Evolutionary conservation across 176 grass and related monocot genomes (phyloP), one percentile per base, ranked within the genome.

Genomic region (Carex scoparia): DNA sequence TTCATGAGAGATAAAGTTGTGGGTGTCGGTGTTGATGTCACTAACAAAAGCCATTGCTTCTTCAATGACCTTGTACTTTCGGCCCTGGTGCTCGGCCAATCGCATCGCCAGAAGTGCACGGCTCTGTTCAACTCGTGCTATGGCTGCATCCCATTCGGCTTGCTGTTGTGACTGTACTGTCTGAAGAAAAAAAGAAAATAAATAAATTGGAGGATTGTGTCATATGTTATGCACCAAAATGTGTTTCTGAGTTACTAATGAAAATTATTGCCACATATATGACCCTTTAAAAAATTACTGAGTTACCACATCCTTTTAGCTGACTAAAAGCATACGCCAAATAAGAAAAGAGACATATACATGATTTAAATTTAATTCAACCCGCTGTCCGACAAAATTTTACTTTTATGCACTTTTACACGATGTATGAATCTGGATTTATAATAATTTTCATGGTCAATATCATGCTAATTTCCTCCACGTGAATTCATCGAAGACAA

Each of bases 121-220:
- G 68, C 88, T 97, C 84, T 97, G 92, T 89, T 97, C 92, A 83
- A 97, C 66, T 61, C 95, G 87, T 87, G 95, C 89, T 65, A 94
- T 93, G 55, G 92, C 92, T 87, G 89, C 84, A 86, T 90, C 95
- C 82, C 83, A 59, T 69, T 93, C 91, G n/a, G 92, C 88, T 60
- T 33, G 91, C 63, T 94, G 95, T 86, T 94, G 95, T 65, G 86
- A 94, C 84, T 94, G 95, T 73, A 97, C 88, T 69, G 88, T 97
- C 95, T 97, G 88, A 23, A 76, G 27, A 54, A 33, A 70, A 68
- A 85, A 67, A 55, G 10, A 18, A 46, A 81, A 68, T 0, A 30
- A 73, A 69, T 65, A 1, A 48, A 72, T 40, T 79, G 15, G 32
- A 76, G 48, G 40, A 55, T 86, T 35, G 18, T 60, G 32, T 46